Conservation (phyloP, 2,329 filamentous ascomycete genomes). For the Verticillium alfalfae region DNA sequence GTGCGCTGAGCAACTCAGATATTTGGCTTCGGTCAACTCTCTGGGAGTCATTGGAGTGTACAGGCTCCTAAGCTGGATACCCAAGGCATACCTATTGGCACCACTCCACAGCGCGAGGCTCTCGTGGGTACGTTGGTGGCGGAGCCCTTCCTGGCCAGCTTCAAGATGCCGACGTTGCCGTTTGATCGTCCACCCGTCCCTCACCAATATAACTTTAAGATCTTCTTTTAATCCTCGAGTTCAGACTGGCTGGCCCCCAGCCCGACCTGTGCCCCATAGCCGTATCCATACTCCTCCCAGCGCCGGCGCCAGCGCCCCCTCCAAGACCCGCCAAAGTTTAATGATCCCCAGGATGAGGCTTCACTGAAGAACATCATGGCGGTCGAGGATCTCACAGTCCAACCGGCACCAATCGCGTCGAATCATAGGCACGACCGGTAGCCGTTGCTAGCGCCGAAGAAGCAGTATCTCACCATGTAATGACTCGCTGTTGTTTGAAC, state of each 20-base stretch:
- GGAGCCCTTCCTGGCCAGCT: too few relatives aligned
- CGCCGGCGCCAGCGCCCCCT: neutral
- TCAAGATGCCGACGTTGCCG: neutral
- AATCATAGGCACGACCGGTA: slow-evolving; percentile 71
- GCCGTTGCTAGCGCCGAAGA: slow-evolving; percentile 69
- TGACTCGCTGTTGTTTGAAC: slow-evolving; percentile 56
- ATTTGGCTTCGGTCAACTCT: too few relatives aligned
- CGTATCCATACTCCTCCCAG: too few relatives aligned
- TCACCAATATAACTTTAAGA: too few relatives aligned
- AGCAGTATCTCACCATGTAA: slow-evolving; percentile 72
- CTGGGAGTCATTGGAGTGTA: too few relatives aligned
- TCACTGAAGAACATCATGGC: neutral
- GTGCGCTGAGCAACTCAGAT: too few relatives aligned
- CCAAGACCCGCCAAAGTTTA: neutral
- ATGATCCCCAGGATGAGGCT: neutral
- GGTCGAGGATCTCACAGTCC: slow-evolving; percentile 37
- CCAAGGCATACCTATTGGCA: too few relatives aligned
- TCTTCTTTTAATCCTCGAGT: too few relatives aligned
- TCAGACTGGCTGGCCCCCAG: neutral
- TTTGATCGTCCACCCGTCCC: too few relatives aligned
- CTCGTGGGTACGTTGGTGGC: too few relatives aligned
- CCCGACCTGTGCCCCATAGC: neutral
- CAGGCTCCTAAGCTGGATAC: too few relatives aligned
- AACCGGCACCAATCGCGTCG: slow-evolving; percentile 71
- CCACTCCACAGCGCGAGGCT: too few relatives aligned